These are phyloP conservation scores for Pisolithus albus DNA, from an alignment of 768 basidiomycete genomes.

Conservation along the genomic window DNA sequence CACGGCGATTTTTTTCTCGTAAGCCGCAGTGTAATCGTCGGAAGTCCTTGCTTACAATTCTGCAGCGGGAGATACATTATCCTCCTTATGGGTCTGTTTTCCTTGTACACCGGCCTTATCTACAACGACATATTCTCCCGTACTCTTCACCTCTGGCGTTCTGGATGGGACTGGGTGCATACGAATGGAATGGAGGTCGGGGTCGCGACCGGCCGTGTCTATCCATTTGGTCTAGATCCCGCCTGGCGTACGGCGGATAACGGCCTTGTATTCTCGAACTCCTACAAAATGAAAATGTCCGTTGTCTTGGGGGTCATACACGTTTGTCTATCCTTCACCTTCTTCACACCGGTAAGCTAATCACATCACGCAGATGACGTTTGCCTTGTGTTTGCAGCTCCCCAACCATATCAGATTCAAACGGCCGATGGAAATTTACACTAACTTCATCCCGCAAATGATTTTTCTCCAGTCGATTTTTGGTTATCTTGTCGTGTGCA, in stretches of 20 bases:
- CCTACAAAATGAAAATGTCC: slow-evolving; percentile 99
- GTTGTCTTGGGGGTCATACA: slow-evolving; percentile 94
- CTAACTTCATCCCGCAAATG: slow-evolving; percentile 96
- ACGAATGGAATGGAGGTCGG: slow-evolving; percentile 40
- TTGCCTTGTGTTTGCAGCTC: slow-evolving; percentile 91
- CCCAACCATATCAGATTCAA: slow-evolving; percentile 96
- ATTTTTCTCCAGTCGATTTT: slow-evolving; percentile 98
- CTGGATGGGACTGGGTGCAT: slow-evolving; percentile 78
- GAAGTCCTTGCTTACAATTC: slow-evolving; percentile 10
- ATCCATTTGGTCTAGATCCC: slow-evolving; percentile 92
- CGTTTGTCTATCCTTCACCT: slow-evolving; percentile 42
- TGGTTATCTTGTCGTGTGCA: slow-evolving; percentile 90
- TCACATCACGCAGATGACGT: slow-evolving; percentile 75
- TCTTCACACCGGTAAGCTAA: slow-evolving; percentile 3
- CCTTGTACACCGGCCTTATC: slow-evolving; percentile 92
- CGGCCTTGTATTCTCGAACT: slow-evolving; percentile 88
- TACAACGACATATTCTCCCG: slow-evolving; percentile 99
- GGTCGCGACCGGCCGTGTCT: slow-evolving; percentile 58
- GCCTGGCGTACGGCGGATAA: slow-evolving; percentile 94
- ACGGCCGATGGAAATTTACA: slow-evolving; percentile 77
- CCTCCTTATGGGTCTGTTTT: slow-evolving; percentile 95
- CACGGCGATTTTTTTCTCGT: slow-evolving; percentile 87
- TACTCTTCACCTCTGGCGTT: slow-evolving; percentile 78
- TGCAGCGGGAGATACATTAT: slow-evolving; percentile 95
- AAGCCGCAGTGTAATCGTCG: slow-evolving; percentile 30